These are phyloP conservation scores for Ceratobasidium sp. DNA, from an alignment of 1,284 basidiomycete species.

Conservation along the genomic window DNA sequence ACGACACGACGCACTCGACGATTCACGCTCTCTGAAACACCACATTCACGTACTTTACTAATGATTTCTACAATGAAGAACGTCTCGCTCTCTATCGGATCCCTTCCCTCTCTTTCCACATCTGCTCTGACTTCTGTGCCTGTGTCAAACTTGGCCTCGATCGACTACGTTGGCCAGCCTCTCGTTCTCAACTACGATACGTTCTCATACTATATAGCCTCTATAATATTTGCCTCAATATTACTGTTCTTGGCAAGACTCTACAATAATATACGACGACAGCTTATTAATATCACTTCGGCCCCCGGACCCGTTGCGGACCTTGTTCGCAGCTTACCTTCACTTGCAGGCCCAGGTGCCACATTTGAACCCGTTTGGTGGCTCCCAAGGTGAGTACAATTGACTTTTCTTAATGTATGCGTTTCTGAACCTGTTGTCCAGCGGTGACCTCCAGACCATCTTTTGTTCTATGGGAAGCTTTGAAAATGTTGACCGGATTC, in stretches of 20 bases:
- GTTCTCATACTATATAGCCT: constrained; percentile 14
- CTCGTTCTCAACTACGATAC: constrained; percentile 11
- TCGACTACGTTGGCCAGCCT: constrained; percentile 15
- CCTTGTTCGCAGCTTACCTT: constrained; percentile 21
- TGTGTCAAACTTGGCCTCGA: constrained; percentile 4
- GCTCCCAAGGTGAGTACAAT: constrained; percentile 33
- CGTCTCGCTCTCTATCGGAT: constrained; percentile 27
- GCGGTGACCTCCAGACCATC: constrained; percentile 55
- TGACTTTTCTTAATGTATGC: neutral
- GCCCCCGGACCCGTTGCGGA: constrained; percentile 12
- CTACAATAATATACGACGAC: neutral
- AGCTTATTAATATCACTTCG: constrained; percentile 31
- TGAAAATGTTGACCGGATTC: constrained; percentile 52
- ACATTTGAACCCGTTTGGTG: constrained; percentile 37
- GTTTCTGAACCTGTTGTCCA: constrained; percentile 37
- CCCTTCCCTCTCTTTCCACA: constrained; percentile 9
- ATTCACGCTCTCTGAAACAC: constrained; percentile 23
- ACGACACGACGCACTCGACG: constrained; percentile 24
- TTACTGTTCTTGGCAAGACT: constrained; percentile 13
- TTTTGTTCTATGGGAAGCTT: constrained; percentile 54
- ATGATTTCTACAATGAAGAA: constrained; percentile 20
- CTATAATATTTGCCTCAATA: neutral
- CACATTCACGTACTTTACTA: constrained; percentile 2
- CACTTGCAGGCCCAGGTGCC: constrained; percentile 18
- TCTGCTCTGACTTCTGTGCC: neutral